phyloP scores from a whole-genome alignment of 2,329 filamentous ascomycete species.

The Penicillium sclerotiorum region DNA sequence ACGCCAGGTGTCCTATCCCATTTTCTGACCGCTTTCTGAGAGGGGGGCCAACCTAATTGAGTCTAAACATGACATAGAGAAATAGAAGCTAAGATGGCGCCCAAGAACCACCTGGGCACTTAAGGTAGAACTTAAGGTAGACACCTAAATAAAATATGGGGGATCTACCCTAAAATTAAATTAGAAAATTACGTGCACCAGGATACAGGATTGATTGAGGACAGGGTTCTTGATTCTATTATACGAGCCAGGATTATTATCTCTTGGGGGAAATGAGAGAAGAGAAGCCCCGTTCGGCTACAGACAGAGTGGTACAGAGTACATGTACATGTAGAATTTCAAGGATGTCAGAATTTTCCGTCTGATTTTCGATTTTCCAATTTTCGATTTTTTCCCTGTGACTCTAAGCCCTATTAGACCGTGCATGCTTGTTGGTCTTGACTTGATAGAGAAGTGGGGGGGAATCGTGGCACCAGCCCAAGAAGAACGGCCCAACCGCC shows the following conservation, averaged over 20 bases:
- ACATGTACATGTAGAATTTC: neutral
- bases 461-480: constrained; percentile 49
- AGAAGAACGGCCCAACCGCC: constrained; percentile 40
- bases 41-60: neutral
- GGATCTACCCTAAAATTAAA: constrained; percentile 15
- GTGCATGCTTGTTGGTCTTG: constrained; percentile 29
- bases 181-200: neutral
- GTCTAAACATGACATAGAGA: neutral
- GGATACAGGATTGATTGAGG: constrained; percentile 3
- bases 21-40: constrained; percentile 2
- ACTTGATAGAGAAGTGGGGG: constrained; percentile 30
- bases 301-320: constrained; percentile 6
- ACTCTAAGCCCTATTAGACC: constrained; percentile 33
- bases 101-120: constrained; percentile 5
- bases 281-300: constrained; percentile 11
- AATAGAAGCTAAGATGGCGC: too few relatives aligned
- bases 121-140: neutral
- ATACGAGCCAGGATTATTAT: constrained; percentile 5
- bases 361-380: neutral
- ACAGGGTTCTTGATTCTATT: neutral
- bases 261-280: too few relatives aligned
- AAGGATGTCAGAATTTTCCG: neutral
- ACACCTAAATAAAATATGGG: constrained; percentile 23
- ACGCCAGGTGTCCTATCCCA: too few relatives aligned
- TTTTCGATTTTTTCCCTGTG: constrained; percentile 2